Percentiles rank a stretch among this genome's conserved stretches.
Evolutionary conservation across 1,284 basidiomycete genomes (phyloP).

Genomic region (Rugosomyces carneus): DNA sequence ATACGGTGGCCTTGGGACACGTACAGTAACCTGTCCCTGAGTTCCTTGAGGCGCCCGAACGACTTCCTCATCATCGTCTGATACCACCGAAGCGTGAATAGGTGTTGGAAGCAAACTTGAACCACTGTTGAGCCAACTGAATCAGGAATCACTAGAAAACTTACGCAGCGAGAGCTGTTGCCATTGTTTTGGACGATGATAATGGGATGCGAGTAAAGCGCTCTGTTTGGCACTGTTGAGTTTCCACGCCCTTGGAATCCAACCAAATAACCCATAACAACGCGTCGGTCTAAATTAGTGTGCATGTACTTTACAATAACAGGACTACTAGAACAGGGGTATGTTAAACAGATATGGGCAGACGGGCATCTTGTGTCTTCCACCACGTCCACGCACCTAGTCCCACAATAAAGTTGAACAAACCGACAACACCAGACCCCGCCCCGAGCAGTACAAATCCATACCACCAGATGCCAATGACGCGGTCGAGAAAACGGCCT

Average conservation of each 20-base stretch:
- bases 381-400: conserved; percentile 53
- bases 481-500: conserved; percentile 64
- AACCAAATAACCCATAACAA: background rate
- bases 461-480: conserved; percentile 75
- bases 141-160: conserved; percentile 21
- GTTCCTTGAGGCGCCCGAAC: conserved; percentile 27
- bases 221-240: background rate
- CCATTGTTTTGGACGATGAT: conserved; percentile 34
- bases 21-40: conserved; percentile 38
- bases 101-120: conserved; percentile 64
- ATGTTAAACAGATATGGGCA: conserved; percentile 11
- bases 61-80: conserved; percentile 55
- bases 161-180: conserved; percentile 51
- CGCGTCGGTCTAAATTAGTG: background rate
- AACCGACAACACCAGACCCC: conserved; percentile 58
- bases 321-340: background rate
- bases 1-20: conserved; percentile 68
- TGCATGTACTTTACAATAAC: background rate
- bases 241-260: background rate
- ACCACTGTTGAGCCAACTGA: background rate
- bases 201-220: background rate
- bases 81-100: conserved; percentile 43
- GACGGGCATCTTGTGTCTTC: conserved; percentile 18
- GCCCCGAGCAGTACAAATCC: conserved; percentile 67
- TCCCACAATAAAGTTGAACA: conserved; percentile 65